Evolutionary conservation across 139 green algal species (phyloP), one percentile per base, ranked within the genome.

Genomic region (Trebouxia sp.): DNA sequence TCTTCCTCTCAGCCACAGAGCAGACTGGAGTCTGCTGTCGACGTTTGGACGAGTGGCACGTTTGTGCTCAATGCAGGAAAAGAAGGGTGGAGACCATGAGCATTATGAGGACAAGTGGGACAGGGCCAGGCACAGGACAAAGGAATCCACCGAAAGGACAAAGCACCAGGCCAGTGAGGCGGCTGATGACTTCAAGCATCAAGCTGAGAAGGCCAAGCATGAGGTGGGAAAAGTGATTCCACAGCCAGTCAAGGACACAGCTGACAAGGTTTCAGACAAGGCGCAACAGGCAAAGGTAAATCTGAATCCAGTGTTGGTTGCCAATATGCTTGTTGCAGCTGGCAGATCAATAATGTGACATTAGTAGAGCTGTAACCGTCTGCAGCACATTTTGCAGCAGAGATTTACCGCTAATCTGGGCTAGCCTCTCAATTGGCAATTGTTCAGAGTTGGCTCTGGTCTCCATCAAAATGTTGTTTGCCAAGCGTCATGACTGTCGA

Each of bases 121-220:
- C 14, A 42, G 28, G 12, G 39, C 67, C 41, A 53, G 55, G 67
- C 41, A 77, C 20, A 77, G 55, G 39, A 24, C 39, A 0, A 30
- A 77, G 5, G n/a, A 56, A 5, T 53, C 32, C 38, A 39, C 26
- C 11, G 41, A 55, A 35, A 15, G 55, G 12, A 37, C 41, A 37
- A 77, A 77, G 67, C 67, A 77, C 67, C 42, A 53, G 41, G 67
- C 67, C 41, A 28, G 37, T 28, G 35, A 77, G 12, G 20, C 26
- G 41, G 45, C n/a, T 62, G 72, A 79, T 39, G 45, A 79, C 32
- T 45, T 79, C 43, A 62, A 79, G 42, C 42, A 65, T 26, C 42
- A 79, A 22, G 45, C 45, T 45, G 72, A 79, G n/a, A 65, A 79
- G 47, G 72, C 72, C 24, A 77, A 77, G 69, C 69, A 77, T 53